Base-by-base conservation (phyloP, 345 rosid species). In the Mallotus nudiflorus region DNA sequence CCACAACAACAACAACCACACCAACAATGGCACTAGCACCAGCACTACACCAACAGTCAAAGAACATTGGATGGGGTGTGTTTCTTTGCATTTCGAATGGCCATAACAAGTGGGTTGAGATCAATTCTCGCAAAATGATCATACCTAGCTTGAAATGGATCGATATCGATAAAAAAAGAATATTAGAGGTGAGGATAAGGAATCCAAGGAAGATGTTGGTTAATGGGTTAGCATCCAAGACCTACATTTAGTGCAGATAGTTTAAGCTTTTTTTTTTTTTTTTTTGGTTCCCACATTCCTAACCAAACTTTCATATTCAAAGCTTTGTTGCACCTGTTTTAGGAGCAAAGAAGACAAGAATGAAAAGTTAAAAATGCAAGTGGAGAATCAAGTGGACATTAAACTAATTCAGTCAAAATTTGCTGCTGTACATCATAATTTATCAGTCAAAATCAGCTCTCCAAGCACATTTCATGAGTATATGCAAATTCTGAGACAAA, bases 371-470 rank as follows among this genome's bases (percentile, higher is more conserved):
- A n/a, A 28, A 20, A 2, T 39, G 37, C 51, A 9, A 48, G 28
- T 14, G 45, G 37, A 44, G 15, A 27, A 65, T 9, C 4, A 48
- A 46, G 24, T 45, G 35, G 22, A 27, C n/a, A 61, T 10, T 61
- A 39, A 62, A 62, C 25, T 15, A 27, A 29, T 64, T 19, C 68
- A 65, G 57, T 25, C 68, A 65, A 48, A 31, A 56, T 48, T 42
- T 65, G 18, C 3, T 27, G 22, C 37, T 46, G 18, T 1, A 49
- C 67, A 65, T 19, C 56, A 49, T 49, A 49, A 65, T 54, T 12
- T 54, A 4, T 22, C 40, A 18, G 12, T 65, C 55, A 45, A 24
- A 63, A 16, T 42, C 35, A 25, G 67, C 31, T 15, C 29, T 6
- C 2, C 40, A 45, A 9, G n/a, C n/a, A n/a, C n/a, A n/a, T 39